Evolutionary conservation across 441 rosid species (phyloP), one percentile per base, ranked within the genome.

Genomic region (Pelargonium cotyledonis): DNA sequence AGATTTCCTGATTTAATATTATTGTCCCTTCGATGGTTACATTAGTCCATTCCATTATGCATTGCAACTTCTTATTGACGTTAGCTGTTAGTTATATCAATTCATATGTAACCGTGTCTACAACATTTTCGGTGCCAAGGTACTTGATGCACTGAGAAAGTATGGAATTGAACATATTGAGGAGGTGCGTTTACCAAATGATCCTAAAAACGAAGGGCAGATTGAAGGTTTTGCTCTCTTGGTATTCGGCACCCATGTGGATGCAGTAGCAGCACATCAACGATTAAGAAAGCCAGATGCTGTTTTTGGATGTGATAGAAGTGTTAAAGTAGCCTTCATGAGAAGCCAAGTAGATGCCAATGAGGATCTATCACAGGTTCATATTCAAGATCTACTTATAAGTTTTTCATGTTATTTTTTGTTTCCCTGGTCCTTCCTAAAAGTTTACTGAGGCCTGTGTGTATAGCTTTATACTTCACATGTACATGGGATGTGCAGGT

Each of bases 141-240:
- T 73, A 57, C 64, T 68, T 63, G 29, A 21, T 64, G 68, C 68
- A 61, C 65, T 68, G 72, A 73, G 68, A 63, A 23, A 44, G 40
- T 73, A 68, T 26, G 69, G 72, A 73, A 51, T 73, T 68, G 65
- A 63, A 68, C 51, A 64, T n/a, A 9, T 73, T 68, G 76, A 51
- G 47, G 68, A 73, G 44, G 64, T 68, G 57, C 38, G 51, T 23
- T 43, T 73, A 51, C 72, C 72, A 6, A 15, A 38, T 21, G 76
- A 68, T 63, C 35, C 65, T n/a, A 60, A 63, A 47, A 68, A 68
- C 12, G 68, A 68, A 6, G 44, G 63, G 61, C 29, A 64, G 68
- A 73, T 23, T 53, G 68, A 64, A 63, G 76, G 76, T 63, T 73
- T 63, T 64, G 72, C 72, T 68, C 31, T 68, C 41, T 51, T 73